phyloP scores from a whole-genome alignment of 2,329 filamentous ascomycete genomes.

The Periconia sp. region DNA sequence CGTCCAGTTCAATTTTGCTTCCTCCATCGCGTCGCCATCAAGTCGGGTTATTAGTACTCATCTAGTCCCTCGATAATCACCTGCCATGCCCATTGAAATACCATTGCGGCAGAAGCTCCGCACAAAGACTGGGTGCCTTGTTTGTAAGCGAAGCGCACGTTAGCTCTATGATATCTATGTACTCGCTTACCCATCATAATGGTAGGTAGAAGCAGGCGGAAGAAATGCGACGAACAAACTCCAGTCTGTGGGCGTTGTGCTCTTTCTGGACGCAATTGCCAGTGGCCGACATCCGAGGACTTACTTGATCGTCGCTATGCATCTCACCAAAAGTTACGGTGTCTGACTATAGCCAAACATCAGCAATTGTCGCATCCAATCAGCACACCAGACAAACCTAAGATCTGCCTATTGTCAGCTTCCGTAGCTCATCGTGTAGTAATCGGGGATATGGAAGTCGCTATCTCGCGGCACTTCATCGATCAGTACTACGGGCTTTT shows the following conservation, averaged over 20 bases:
- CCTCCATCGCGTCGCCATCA: no score
- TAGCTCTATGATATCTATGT: not conserved
- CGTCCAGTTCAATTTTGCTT: no score
- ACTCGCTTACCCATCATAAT: not conserved
- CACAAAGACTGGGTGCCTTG: conserved; percentile 9
- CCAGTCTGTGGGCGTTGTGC: conserved; percentile 15
- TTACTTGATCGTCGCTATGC: conserved; percentile 19
- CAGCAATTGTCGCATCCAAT: no score
- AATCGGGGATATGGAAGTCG: conserved; percentile 10
- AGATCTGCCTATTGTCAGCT: no score
- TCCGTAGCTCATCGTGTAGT: conserved; percentile 5
- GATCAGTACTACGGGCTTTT: conserved; percentile 24
- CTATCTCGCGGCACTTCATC: conserved; percentile 19
- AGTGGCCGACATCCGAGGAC: conserved; percentile 15
- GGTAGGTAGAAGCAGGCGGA: conserved; percentile 15
- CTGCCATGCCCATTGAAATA: no score
- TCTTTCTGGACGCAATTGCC: conserved; percentile 14
- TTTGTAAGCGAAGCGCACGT: conserved; percentile 1
- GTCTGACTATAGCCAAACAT: not conserved
- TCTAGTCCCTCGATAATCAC: no score
- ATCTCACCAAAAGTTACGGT: conserved; percentile 13
- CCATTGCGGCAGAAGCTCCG: no score
- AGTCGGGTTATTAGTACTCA: no score
- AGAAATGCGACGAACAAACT: conserved; percentile 19
- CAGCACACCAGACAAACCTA: no score